Evolutionary conservation across 2,329 filamentous ascomycete species (phyloP).

Genomic region (Aspergillus aculeatus): DNA sequence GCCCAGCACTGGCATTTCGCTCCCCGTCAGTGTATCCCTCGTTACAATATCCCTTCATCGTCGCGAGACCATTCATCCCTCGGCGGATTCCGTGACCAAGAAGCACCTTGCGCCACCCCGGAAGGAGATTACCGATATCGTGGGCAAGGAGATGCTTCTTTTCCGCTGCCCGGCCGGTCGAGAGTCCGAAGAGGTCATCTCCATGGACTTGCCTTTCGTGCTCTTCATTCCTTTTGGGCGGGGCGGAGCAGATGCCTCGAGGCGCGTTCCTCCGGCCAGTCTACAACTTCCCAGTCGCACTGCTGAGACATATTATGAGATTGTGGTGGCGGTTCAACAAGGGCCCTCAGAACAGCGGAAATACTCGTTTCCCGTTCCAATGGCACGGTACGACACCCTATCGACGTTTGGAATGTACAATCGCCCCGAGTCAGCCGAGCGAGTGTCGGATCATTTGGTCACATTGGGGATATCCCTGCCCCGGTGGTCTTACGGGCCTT

Average conservation of each 20-base stretch:
- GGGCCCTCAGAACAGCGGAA: slow-evolving; percentile 83
- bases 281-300: slow-evolving; percentile 86
- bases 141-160: slow-evolving; percentile 91
- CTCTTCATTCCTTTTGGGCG: slow-evolving; percentile 95
- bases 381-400: slow-evolving; percentile 91
- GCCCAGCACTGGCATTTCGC: slow-evolving; percentile 78
- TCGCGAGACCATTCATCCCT: slow-evolving; percentile 93
- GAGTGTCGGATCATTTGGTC: slow-evolving; percentile 84
- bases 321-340: slow-evolving; percentile 94
- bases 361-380: slow-evolving; percentile 84
- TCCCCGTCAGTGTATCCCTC: slow-evolving; percentile 85
- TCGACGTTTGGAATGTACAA: slow-evolving; percentile 99
- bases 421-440: slow-evolving; percentile 82
- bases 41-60: slow-evolving; percentile 92
- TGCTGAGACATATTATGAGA: slow-evolving; percentile 95
- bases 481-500: slow-evolving; percentile 92
- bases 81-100: slow-evolving; percentile 90
- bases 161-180: slow-evolving; percentile 82
- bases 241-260: slow-evolving; percentile 83
- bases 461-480: slow-evolving; percentile 89
- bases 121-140: slow-evolving; percentile 86
- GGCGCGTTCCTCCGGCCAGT: slow-evolving; percentile 87
- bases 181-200: slow-evolving; percentile 83
- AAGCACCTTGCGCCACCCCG: slow-evolving; percentile 86
- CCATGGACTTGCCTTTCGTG: slow-evolving; percentile 96